These are phyloP conservation scores for Diplodia mutila DNA, from an alignment of 2,329 filamentous ascomycete species.

Conservation along the genomic window DNA sequence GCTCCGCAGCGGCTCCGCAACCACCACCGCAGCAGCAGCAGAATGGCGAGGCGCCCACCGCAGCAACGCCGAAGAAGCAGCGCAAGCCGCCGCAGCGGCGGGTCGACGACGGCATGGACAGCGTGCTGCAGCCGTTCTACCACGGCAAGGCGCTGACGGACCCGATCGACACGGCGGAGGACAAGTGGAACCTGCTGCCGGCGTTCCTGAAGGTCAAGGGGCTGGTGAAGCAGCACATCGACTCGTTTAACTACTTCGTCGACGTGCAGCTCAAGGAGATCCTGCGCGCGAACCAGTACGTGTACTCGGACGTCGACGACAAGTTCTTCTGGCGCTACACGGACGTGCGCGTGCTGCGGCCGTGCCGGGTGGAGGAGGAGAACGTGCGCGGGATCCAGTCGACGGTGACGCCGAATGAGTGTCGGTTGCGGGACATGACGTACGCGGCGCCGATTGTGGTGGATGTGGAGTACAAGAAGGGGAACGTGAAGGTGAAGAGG, in stretches of 20 bases:
- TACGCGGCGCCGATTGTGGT: constrained; percentile 94
- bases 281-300: constrained; percentile 83
- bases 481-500: constrained; percentile 73
- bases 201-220: constrained; percentile 99
- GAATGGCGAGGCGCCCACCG: background rate
- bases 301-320: constrained; percentile 89
- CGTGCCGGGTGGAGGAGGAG: constrained; percentile 77
- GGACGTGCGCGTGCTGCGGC: constrained; percentile 83
- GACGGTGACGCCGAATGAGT: constrained; percentile 88
- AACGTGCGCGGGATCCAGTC: constrained; percentile 55
- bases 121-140: constrained; percentile 70
- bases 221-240: constrained; percentile 94
- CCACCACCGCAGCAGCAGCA: background rate
- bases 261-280: constrained; percentile 97
- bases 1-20: background rate
- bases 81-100: constrained; percentile 31
- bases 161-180: constrained; percentile 71
- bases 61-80: background rate
- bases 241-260: constrained; percentile 98
- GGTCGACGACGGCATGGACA: constrained; percentile 59
- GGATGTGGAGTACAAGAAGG: constrained; percentile 87
- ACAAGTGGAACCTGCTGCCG: constrained; percentile 96
- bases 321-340: constrained; percentile 91
- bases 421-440: constrained; percentile 94
- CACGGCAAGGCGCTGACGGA: constrained; percentile 69